Evolutionary conservation across 257 asterid species (phyloP), one percentile per base, ranked within the genome.

Genomic region (Misopates orontium): DNA sequence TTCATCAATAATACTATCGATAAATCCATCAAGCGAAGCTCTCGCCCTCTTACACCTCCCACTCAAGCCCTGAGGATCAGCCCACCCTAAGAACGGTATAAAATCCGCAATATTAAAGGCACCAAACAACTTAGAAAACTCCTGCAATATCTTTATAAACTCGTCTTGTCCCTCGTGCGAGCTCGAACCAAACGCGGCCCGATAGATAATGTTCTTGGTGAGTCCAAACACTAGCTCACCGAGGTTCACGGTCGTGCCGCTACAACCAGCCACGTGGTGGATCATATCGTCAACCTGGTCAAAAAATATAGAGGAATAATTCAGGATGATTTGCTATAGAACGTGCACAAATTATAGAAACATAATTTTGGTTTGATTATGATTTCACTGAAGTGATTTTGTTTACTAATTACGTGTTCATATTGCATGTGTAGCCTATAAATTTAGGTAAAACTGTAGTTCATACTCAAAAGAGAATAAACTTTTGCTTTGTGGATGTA

Each of bases 141-240:
- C 98, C 21, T 85, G 96, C 68, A 91, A 12, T 17, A 91, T 89
- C 69, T 74, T 62, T 44, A 91, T 87, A 47, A 91, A 91, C 0
- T 91, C 82, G 40, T 85, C 95, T 60, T 85, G 89, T 15, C 95
- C 96, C 4, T 83, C 84, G 0, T 23, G 70, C 1, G 90, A 89
- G 64, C 82, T 75, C 48, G 98, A 72, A 62, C 96, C 98, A 51
- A 91, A 91, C 7, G 98, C 98, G 0, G 96, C 96, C 69, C 96
- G 77, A 66, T 85, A 89, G 3, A 84, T 87, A 4, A 92, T 80
- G 31, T 85, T 82, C 68, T 84, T 60, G 1, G 95, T 92, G 2
- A 92, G 83, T 56, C 93, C 88, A 19, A 92, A 89, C 10, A 85
- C 97, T 14, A 87, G 49, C 66, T 92, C 98, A 13, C 98, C 98